Evolutionary conservation across 75 land plant species (phyloP), one percentile per base, ranked within the genome.

Genomic region (Selaginella tamariscina): DNA sequence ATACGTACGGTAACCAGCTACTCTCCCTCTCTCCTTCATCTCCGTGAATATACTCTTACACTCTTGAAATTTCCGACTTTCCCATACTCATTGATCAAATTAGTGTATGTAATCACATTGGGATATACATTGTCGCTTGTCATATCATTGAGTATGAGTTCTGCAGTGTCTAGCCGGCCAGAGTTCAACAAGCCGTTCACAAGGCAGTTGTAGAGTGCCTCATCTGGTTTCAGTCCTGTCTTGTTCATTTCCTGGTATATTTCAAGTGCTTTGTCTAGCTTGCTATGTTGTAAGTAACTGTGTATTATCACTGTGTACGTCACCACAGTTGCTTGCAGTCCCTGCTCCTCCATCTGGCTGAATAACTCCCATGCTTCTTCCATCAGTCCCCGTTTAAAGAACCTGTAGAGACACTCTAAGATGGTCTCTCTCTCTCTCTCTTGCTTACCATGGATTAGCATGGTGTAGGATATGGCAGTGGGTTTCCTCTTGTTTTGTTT

Each of bases 361-460:
- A 88, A 85, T 0, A 68, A 24, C 44, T 83, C 82, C 23, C 83
- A 56, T 2, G 86, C 91, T 64, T 88, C 81, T 31, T 81, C 88
- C 23, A 56, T 75, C 70, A 66, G 31, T 1, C 77, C 82, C n/a
- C 15, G 49, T 15, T 39, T 39, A 5, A 39, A 5, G 49, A 5
- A 39, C 49, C 49, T 39, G 49, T 15, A 39, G 15, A 39, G 49
- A 39, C 49, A 15, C 15, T 39, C 15, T 39, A 15, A 39, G 49
- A 39, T 5, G 15, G 49, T 39, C 11, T 5, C 5, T 39, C 15
- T 39, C 11, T 5, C 5, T 39, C 15, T 39, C 5, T 5, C 5
- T 15, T 5, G 49, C 49, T 39, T 39, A 39, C 49, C 49, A 39
- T 39, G 49, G 15, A 39, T 39, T 15, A 39, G 49, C 49, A 39